Evolutionary conservation across 345 rosid genomes (phyloP).

Genomic region (Dipteronia dyeriana): DNA sequence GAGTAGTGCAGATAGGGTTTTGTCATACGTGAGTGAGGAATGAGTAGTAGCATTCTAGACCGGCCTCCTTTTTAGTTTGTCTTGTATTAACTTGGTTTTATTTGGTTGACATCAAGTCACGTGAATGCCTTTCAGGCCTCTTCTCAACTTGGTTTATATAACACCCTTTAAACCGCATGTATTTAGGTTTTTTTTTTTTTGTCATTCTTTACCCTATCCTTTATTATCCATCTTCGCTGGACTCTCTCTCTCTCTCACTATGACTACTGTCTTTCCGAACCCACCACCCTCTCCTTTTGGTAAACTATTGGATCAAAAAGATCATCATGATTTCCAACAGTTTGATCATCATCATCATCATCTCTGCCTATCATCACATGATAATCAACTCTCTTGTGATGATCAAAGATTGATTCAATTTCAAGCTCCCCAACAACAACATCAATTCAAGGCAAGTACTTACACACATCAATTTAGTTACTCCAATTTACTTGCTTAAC

Average conservation of each 20-base stretch:
- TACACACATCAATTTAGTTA: too few relatives aligned
- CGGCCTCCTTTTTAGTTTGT: constrained; percentile 47
- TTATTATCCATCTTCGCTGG: too few relatives aligned
- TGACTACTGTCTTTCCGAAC: constrained; percentile 42
- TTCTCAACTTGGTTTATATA: constrained; percentile 11
- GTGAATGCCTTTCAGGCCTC: constrained; percentile 45
- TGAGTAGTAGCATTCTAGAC: constrained; percentile 46
- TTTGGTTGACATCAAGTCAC: constrained; percentile 46
- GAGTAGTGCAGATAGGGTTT: constrained; percentile 30
- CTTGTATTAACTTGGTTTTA: constrained; percentile 33
- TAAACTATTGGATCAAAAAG: too few relatives aligned
- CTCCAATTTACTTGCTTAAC: neutral
- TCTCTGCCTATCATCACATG: constrained; percentile 27
- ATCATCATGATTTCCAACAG: constrained; percentile 26
- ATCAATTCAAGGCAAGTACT: constrained; percentile 29
- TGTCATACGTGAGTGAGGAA: constrained; percentile 25
- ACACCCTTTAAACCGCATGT: neutral
- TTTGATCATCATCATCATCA: constrained; percentile 20
- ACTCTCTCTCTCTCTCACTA: constrained; percentile 15
- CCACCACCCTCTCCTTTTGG: too few relatives aligned
- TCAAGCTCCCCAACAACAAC: constrained; percentile 8
- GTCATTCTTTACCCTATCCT: constrained; percentile 14
- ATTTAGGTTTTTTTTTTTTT: constrained; percentile 7
- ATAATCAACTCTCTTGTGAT: constrained; percentile 15
- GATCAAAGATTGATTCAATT: constrained; percentile 6